These are phyloP conservation scores for Phlegmacium glaucopus DNA, from an alignment of 768 basidiomycete species.

Conservation along the genomic window DNA sequence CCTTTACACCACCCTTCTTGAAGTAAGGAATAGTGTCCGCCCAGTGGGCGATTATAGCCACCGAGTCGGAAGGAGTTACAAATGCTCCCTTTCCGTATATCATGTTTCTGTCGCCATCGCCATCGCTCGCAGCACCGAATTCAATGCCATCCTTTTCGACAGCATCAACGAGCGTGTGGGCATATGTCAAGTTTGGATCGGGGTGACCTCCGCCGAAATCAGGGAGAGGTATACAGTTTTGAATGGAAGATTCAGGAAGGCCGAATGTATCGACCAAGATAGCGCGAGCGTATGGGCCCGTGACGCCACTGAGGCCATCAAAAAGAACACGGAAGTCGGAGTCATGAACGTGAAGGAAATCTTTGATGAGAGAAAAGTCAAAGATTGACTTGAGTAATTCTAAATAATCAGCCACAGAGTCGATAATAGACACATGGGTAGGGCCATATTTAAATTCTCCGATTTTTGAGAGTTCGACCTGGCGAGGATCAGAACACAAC, in stretches of 20 bases:
- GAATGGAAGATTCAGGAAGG: constrained; percentile 74
- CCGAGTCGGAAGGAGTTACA: constrained; percentile 96
- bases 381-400: constrained; percentile 84
- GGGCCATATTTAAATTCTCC: constrained; percentile 82
- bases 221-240: constrained; percentile 88
- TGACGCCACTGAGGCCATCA: constrained; percentile 95
- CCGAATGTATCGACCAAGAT: constrained; percentile 84
- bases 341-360: constrained; percentile 72
- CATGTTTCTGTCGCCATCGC: constrained; percentile 99
- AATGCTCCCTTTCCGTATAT: constrained; percentile 98
- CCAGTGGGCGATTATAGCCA: constrained; percentile 99
- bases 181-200: constrained; percentile 98
- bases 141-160: constrained; percentile 84
- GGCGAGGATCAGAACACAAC: constrained; percentile 1
- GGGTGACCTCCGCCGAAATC: constrained; percentile 99
- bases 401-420: constrained; percentile 90
- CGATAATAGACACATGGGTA: constrained; percentile 83
- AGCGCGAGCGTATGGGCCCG: constrained; percentile 91
- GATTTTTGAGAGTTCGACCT: constrained; percentile 84
- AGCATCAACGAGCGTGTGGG: constrained; percentile 86
- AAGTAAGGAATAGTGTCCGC: constrained; percentile 91
- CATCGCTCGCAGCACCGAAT: constrained; percentile 96
- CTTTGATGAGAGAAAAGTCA: constrained; percentile 89
- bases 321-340: constrained; percentile 84
- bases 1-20: constrained; percentile 88